Conservation (phyloP, 768 basidiomycete genomes). For the Lactarius vividus region DNA sequence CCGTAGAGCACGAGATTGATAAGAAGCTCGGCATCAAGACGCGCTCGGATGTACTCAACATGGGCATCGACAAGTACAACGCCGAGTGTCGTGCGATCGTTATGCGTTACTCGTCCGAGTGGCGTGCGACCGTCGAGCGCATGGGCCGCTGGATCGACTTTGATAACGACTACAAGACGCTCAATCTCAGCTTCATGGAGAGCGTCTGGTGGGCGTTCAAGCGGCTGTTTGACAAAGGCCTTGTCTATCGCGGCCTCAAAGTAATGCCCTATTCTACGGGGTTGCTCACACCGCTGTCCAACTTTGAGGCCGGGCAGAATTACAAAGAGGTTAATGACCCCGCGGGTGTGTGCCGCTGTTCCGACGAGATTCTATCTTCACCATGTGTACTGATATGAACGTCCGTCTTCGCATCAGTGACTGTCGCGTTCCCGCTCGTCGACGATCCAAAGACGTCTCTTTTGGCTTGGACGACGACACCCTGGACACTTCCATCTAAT, state of each 20-base stretch:
- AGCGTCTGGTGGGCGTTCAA: constrained; percentile 99
- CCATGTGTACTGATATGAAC: neutral
- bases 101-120: constrained; percentile 94
- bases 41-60: constrained; percentile 86
- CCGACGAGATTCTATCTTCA: neutral
- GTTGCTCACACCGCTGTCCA: constrained; percentile 92
- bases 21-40: constrained; percentile 91
- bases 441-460: constrained; percentile 89
- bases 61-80: constrained; percentile 98
- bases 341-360: constrained; percentile 53
- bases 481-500: constrained; percentile 97
- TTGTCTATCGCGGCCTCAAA: constrained; percentile 89
- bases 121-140: constrained; percentile 92
- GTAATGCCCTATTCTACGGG: constrained; percentile 99
- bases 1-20: constrained; percentile 99
- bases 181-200: constrained; percentile 94
- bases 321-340: constrained; percentile 95
- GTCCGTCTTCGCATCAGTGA: constrained; percentile 49
- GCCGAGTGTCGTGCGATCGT: constrained; percentile 95
- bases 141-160: constrained; percentile 99
- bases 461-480: constrained; percentile 98
- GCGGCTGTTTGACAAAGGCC: constrained; percentile 85
- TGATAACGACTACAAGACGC: constrained; percentile 98
- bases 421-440: constrained; percentile 88
- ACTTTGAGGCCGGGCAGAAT: constrained; percentile 92